Evolutionary conservation across 805 yeast genomes (phyloP), one percentile per base, ranked within the genome.

Genomic region (Pichia nanzhaoensis): DNA sequence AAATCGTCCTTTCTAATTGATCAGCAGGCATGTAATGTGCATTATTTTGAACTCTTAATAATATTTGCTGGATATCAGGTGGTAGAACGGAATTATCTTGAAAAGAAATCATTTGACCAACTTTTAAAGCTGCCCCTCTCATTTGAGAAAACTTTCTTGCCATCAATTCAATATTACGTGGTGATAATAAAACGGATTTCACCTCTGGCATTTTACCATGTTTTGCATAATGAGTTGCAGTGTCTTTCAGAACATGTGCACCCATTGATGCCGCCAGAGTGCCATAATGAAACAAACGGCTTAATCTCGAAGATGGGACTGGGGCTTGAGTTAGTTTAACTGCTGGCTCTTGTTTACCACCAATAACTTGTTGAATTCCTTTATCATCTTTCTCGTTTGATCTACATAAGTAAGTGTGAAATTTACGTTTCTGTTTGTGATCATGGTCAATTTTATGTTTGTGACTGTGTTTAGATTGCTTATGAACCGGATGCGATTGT

Each of bases 111-210:
- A 93, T 78, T 66, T 93, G 99, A n/a, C 99, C 99, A 45, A 93
- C 76, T 59, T 93, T 93, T 59, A 93, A 71, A 3, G 99, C 99
- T 2, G 98, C 99, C n/a, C 99, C 99, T 59, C 99, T 76, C 99
- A 93, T 93, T 58, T 86, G 80, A 42, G 93, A 78, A 55, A 93
- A 79, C 61, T 88, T 89, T 55, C 78, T 80, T 12, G 95, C 95
- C 70, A 93, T 78, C 43, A 95, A 65, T 56, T 91, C 96, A 36
- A 93, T 80, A 62, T 91, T 93, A 16, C 77, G 75, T 6, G 95
- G 90, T 3, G 86, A 82, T 55, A 93, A 69, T 2, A 95, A 69
- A 37, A 88, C 60, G 2, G 76, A 70, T 49, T 75, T 76, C 61
- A 81, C 60, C 30, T 75, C 64, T 7, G 81, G 70, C 0, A 69